phyloP scores from a whole-genome alignment of 2,329 filamentous ascomycete genomes.

The Pseudocercospora fijiensis region DNA sequence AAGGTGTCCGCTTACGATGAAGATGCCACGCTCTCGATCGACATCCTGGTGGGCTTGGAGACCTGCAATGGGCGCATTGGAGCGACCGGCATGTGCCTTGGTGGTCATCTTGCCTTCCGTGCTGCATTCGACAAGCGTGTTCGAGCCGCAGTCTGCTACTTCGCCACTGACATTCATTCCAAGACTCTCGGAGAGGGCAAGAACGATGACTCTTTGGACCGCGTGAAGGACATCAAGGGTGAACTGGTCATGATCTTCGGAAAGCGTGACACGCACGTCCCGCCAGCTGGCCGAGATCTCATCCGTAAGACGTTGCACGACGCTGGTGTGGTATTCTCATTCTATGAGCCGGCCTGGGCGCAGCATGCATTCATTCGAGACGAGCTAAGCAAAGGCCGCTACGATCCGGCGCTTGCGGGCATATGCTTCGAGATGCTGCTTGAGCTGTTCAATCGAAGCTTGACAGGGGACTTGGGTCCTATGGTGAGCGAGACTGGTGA shows the following conservation, averaged over 20 bases:
- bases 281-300: constrained; percentile 75
- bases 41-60: constrained; percentile 42
- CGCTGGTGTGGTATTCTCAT: constrained; percentile 70
- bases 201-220: constrained; percentile 60
- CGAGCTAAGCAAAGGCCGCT: constrained; percentile 85
- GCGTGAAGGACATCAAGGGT: constrained; percentile 63
- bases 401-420: constrained; percentile 82
- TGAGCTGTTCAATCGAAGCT: constrained; percentile 75
- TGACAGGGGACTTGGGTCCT: constrained; percentile 76
- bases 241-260: constrained; percentile 90
- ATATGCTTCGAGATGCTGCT: constrained; percentile 88
- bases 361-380: constrained; percentile 95
- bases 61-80: constrained; percentile 52
- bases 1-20: constrained; percentile 80
- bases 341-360: constrained; percentile 88
- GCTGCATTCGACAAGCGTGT: constrained; percentile 74
- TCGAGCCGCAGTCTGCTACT: constrained; percentile 77
- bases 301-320: constrained; percentile 80
- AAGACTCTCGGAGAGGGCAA: constrained; percentile 70
- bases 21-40: constrained; percentile 48
- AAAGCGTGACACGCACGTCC: constrained; percentile 86
- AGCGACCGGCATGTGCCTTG: constrained; percentile 86
- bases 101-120: constrained; percentile 78
- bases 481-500: constrained; percentile 54
- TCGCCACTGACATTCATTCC: constrained; percentile 86